phyloP scores from a whole-genome alignment of 2,329 filamentous ascomycete species.

The Sporothrix euskadiensis region DNA sequence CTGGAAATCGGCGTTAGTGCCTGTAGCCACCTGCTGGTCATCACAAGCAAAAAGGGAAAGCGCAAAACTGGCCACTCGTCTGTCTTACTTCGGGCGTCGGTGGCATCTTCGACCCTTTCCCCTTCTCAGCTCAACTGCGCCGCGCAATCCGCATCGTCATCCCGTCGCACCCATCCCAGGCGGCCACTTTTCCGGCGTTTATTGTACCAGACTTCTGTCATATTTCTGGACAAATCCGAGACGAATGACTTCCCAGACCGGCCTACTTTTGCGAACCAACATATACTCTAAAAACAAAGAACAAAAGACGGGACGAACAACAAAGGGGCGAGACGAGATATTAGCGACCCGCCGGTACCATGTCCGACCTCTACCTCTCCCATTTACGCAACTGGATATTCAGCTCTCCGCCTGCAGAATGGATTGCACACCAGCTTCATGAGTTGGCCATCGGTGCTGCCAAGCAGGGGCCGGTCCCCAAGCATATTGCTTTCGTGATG shows the following conservation, averaged over 20 bases:
- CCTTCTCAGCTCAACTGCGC: background rate
- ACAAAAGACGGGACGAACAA: background rate
- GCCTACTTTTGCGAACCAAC: background rate
- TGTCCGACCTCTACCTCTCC: constrained; percentile 57
- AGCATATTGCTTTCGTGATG: constrained; percentile 99
- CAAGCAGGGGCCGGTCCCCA: constrained; percentile 85
- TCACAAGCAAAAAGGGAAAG: constrained; percentile 28
- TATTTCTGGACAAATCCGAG: background rate
- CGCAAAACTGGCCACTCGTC: constrained; percentile 23
- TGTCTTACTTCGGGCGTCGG: constrained; percentile 8
- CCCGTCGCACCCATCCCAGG: background rate
- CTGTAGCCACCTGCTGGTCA: background rate
- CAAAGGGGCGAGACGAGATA: background rate
- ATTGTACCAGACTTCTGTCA: background rate
- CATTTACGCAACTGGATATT: constrained; percentile 68
- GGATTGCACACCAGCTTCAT: constrained; percentile 74
- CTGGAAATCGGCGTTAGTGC: background rate
- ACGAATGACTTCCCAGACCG: background rate
- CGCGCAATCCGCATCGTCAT: background rate
- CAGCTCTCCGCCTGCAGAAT: constrained; percentile 88
- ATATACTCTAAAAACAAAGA: background rate
- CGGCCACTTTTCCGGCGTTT: background rate
- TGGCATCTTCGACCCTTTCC: constrained; percentile 13
- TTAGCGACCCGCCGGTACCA: constrained; percentile 35
- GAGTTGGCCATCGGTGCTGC: constrained; percentile 86